These are phyloP conservation scores for Stevia rebaudiana DNA, from an alignment of 140 eudicot species.

Conservation along the genomic window DNA sequence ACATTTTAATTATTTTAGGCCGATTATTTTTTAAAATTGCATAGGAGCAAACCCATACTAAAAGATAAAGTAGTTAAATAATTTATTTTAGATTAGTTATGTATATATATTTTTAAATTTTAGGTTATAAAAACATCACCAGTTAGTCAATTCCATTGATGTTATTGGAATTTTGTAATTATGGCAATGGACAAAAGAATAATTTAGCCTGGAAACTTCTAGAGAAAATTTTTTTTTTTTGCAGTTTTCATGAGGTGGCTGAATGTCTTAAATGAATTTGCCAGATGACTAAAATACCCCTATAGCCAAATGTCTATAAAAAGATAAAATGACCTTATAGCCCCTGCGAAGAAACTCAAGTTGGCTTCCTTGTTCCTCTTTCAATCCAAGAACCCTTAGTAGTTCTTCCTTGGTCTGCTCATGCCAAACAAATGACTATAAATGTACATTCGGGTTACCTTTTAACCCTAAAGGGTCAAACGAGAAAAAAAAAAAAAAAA, in stretches of 20 bases:
- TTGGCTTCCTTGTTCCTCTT: conserved; percentile 94
- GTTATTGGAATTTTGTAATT: too few relatives aligned
- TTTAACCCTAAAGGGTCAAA: background rate
- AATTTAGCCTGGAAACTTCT: background rate
- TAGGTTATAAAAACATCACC: too few relatives aligned
- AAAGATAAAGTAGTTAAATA: too few relatives aligned
- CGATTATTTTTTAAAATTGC: too few relatives aligned
- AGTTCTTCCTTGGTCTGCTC: conserved; percentile 92
- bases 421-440: conserved; percentile 16
- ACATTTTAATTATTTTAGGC: too few relatives aligned
- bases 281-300: too few relatives aligned
- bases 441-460: conserved; percentile 1
- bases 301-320: too few relatives aligned
- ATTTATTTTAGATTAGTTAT: too few relatives aligned
- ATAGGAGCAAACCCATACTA: too few relatives aligned
- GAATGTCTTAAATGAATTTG: too few relatives aligned
- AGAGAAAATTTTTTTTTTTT: background rate
- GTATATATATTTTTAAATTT: too few relatives aligned
- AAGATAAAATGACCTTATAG: conserved; percentile 56
- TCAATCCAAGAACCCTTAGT: conserved; percentile 85
- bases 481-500: background rate
- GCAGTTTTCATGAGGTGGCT: background rate
- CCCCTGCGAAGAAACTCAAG: conserved; percentile 96
- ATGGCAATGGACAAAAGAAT: background rate
- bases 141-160: too few relatives aligned